Conservation (phyloP, 129 eudicot species). For the Gnaphalium uliginosum region DNA sequence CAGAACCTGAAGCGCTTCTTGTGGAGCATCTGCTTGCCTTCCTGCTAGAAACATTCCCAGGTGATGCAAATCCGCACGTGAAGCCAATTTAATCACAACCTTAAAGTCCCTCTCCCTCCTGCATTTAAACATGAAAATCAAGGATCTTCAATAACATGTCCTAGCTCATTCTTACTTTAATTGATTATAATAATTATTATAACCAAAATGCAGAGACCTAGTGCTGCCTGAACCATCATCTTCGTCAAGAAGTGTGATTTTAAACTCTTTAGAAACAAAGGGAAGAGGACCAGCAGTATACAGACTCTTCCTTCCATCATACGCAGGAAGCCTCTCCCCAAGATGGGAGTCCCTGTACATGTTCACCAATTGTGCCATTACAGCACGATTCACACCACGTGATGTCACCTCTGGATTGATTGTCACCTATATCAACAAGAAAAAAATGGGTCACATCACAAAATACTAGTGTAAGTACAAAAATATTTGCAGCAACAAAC, state of each 20-base stretch:
- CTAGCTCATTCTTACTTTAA: background rate
- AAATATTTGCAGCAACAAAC: background rate
- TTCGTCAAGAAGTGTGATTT: constrained; percentile 71
- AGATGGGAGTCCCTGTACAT: constrained; percentile 74
- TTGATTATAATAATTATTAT: background rate
- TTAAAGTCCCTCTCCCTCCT: constrained; percentile 85
- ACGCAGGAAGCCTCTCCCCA: constrained; percentile 90
- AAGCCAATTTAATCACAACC: constrained; percentile 90
- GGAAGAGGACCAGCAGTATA: constrained; percentile 97
- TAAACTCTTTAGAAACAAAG: constrained; percentile 69
- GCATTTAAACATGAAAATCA: constrained; percentile 3
- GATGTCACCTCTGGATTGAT: constrained; percentile 90
- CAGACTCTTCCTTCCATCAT: constrained; percentile 94
- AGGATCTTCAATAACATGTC: constrained; percentile 4
- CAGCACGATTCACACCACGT: constrained; percentile 96
- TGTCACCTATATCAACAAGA: constrained; percentile 53
- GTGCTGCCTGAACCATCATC: constrained; percentile 79
- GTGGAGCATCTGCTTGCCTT: constrained; percentile 94
- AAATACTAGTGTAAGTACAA: background rate
- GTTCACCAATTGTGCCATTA: constrained; percentile 73
- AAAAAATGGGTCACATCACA: background rate
- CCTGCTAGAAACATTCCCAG: constrained; percentile 78
- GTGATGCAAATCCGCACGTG: constrained; percentile 89
- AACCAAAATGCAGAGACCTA: constrained; percentile 41
- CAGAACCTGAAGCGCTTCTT: constrained; percentile 92